Base-by-base conservation (phyloP, 1,284 basidiomycete species). In the Melampsora occidentalis region DNA sequence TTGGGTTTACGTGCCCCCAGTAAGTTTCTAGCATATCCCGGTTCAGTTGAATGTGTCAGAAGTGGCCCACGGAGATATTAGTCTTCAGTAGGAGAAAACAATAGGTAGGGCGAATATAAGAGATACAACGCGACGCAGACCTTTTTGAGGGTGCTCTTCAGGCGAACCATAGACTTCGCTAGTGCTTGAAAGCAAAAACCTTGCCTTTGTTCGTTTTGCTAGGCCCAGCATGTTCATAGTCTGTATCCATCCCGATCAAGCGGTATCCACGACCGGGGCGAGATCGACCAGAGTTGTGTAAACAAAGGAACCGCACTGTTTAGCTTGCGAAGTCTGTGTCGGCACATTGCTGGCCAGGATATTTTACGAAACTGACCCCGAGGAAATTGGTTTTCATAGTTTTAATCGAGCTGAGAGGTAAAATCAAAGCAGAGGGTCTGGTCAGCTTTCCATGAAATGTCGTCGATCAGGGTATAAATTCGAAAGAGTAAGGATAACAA, bases 1-100 rank as follows among this genome's bases (percentile, higher is more conserved):
- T 97, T 63, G 94, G 94, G 86, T 98, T 98, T 81, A 98, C 96
- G 83, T 98, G 91, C 65, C 96, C 94, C 94, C 94, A 97, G 85
- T 91, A 93, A 71, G 48, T 76, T 35, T 77, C 72, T 75, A 62
- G 31, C 51, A 33, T 28, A 22, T 31, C 14, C 10, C 10, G 10
- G 39, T 42, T 12, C 5, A 42, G 39, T 42, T 42, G 39, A 9
- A 42, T 42, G 10, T 42, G 39, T 42, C 39, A 12, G 31, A 25
- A 18, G 46, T 39, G 6, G 51, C 35, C 25, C 14, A 65, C 22
- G 35, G 2, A 10, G 51, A 16, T 18, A 61, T 63, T 57, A 70
- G 39, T 28, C 25, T 51, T 64, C 28, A 33, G 20, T 6, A 33
- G 20, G 5, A 42, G 18, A 57, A 57, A 14, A n/a, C 12, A 6